phyloP scores from a whole-genome alignment of 2,329 filamentous ascomycete species.

The Penicillium sp. region DNA sequence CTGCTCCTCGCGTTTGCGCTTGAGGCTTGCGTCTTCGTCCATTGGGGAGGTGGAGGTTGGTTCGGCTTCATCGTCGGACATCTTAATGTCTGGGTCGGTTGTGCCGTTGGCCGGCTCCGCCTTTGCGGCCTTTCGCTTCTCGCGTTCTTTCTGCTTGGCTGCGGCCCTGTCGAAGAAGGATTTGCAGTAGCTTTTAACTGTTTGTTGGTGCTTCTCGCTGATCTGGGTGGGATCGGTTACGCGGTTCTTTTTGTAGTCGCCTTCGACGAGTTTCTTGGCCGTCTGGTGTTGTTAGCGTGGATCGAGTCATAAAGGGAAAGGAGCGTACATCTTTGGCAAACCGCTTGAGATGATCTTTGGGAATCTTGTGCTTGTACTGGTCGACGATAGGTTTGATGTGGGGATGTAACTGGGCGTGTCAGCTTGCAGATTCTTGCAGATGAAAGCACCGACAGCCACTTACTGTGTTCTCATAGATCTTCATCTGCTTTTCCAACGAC shows the following conservation, averaged over 20 bases:
- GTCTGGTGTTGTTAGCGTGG: conserved; percentile 42
- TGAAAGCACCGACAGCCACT: too few species aligned
- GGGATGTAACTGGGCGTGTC: conserved; percentile 62
- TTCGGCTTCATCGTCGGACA: conserved; percentile 40
- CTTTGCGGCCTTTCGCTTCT: conserved; percentile 57
- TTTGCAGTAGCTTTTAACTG: conserved; percentile 76
- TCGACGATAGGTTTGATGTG: conserved; percentile 80
- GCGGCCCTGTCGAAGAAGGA: conserved; percentile 85
- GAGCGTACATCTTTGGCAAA: conserved; percentile 57
- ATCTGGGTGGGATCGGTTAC: conserved; percentile 76
- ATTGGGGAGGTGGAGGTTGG: conserved; percentile 39
- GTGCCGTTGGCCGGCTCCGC: conserved; percentile 24
- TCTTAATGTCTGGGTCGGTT: conserved; percentile 32
- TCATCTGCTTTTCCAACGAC: conserved; percentile 75
- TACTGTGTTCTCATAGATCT: conserved; percentile 90
- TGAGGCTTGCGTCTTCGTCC: conserved; percentile 39
- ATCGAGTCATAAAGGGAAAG: not conserved
- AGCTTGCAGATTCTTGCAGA: too few species aligned
- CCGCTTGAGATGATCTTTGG: conserved; percentile 67
- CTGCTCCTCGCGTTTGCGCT: conserved; percentile 17
- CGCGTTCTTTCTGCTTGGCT: conserved; percentile 64
- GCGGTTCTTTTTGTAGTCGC: conserved; percentile 85
- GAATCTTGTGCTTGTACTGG: conserved; percentile 80
- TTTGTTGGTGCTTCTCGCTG: conserved; percentile 69
- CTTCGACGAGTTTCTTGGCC: conserved; percentile 82